These are phyloP conservation scores for Trifolium dubium DNA, from an alignment of 306 rosid genomes.

Conservation along the genomic window DNA sequence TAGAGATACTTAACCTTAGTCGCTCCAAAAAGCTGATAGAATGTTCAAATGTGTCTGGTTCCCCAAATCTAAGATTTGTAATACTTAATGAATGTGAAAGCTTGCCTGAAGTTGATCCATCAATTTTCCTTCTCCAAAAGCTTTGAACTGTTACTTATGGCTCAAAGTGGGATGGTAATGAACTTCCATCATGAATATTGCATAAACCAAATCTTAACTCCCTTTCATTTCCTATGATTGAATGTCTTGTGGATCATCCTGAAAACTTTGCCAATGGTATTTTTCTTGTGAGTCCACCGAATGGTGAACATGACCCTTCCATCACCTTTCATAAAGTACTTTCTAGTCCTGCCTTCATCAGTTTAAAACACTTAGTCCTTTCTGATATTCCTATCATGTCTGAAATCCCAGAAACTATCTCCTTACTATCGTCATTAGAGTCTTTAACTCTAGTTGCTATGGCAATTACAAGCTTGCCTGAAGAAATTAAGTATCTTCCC, in stretches of 20 bases:
- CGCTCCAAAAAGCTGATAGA: not conserved
- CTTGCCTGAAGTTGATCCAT: conserved; percentile 10
- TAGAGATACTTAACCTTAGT: not conserved
- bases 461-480: conserved; percentile 5
- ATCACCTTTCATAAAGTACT: not conserved
- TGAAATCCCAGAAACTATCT: conserved; percentile 25
- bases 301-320: not conserved
- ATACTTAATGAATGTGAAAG: fast-evolving
- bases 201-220: not conserved
- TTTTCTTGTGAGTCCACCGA: not conserved
- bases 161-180: not conserved
- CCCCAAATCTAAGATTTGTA: not conserved
- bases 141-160: no score
- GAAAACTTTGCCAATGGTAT: not conserved
- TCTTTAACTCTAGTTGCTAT: not conserved
- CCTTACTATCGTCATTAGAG: conserved; percentile 1
- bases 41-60: conserved; percentile 13
- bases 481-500: conserved; percentile 10
- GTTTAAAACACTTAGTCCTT: not conserved
- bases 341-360: not conserved
- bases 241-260: conserved; percentile 7
- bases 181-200: conserved; percentile 26
- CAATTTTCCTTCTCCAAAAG: no score
- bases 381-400: not conserved
- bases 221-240: not conserved